Percentiles rank a stretch among this genome's conserved stretches.
Conservation (phyloP, 2,329 filamentous ascomycete genomes). For the Ambrosiella cleistominuta region DNA sequence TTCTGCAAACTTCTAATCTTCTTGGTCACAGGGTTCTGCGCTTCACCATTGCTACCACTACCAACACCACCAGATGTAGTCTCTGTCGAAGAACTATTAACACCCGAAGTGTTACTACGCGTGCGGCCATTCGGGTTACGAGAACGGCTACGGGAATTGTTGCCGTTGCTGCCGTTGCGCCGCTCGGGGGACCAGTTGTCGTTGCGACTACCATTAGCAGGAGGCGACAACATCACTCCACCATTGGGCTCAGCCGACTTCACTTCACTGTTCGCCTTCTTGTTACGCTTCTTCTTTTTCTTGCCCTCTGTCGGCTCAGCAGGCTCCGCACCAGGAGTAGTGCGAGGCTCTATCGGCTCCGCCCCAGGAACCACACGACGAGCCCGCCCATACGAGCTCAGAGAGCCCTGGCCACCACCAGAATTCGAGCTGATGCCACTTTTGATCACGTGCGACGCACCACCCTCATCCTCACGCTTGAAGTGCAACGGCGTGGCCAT, state of each 20-base stretch:
- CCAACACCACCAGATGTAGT: constrained; percentile 13
- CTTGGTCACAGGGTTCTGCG: constrained; percentile 64
- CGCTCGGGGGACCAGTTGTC: constrained; percentile 51
- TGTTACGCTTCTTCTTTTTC: constrained; percentile 96
- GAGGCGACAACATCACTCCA: constrained; percentile 30
- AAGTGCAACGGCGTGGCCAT: constrained; percentile 80
- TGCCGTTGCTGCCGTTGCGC: constrained; percentile 26
- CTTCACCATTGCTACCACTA: constrained; percentile 28
- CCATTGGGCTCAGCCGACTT: constrained; percentile 31
- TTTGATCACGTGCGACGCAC: constrained; percentile 68
- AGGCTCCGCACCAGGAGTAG: constrained; percentile 45
- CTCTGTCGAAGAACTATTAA: constrained; percentile 11
- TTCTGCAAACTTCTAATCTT: constrained; percentile 87
- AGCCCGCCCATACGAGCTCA: constrained; percentile 63
- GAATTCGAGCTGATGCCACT: constrained; percentile 33
- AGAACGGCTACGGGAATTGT: constrained; percentile 35
- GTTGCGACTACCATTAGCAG: constrained; percentile 23
- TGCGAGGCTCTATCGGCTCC: constrained; percentile 52
- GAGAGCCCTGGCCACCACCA: constrained; percentile 27
- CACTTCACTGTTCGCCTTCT: constrained; percentile 72
- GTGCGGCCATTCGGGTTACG: constrained; percentile 31
- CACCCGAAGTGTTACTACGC: constrained; percentile 34
- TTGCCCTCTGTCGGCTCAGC: constrained; percentile 74
- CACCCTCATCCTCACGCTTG: constrained; percentile 94
- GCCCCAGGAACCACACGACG: constrained; percentile 77